Conservation (phyloP, 495 filamentous ascomycete genomes). For the Xylaria venustula region DNA sequence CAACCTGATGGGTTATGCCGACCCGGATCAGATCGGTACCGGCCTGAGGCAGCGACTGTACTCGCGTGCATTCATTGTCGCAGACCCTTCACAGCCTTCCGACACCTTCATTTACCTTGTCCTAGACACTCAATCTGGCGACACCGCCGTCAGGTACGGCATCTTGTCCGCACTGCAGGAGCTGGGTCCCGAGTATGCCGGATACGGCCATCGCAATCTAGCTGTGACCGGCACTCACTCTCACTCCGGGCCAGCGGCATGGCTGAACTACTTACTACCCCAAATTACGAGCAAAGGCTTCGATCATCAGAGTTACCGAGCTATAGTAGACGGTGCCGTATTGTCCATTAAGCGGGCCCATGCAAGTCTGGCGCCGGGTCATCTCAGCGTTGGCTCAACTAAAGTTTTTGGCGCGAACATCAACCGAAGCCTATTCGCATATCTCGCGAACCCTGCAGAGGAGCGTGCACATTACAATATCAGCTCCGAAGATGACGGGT, state of each 20-base stretch:
- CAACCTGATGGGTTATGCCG: constrained; percentile 91
- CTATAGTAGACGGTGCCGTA: constrained; percentile 85
- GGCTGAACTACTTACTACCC: constrained; percentile 94
- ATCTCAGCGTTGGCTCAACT: constrained; percentile 70
- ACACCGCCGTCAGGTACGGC: constrained; percentile 86
- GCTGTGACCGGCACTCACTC: constrained; percentile 93
- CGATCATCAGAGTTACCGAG: constrained; percentile 81
- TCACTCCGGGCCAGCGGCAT: constrained; percentile 88
- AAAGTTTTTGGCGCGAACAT: constrained; percentile 79
- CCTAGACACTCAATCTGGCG: constrained; percentile 83
- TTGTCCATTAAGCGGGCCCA: constrained; percentile 82
- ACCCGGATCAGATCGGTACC: constrained; percentile 78
- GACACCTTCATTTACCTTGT: constrained; percentile 88
- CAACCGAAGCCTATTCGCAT: constrained; percentile 87
- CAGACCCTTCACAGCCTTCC: constrained; percentile 58
- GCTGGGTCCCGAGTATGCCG: constrained; percentile 65
- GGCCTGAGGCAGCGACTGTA: constrained; percentile 88
- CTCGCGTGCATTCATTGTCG: constrained; percentile 89
- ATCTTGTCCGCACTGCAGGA: constrained; percentile 69
- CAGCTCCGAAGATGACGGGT: constrained; percentile 53
- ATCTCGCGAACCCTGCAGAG: constrained; percentile 80
- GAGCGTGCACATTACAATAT: constrained; percentile 72
- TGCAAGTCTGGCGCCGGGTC: constrained; percentile 66
- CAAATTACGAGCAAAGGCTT: constrained; percentile 92
- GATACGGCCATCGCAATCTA: constrained; percentile 81